These are phyloP conservation scores for Zymoseptoria crescenta DNA, from an alignment of 2,329 filamentous ascomycete species.

Conservation along the genomic window DNA sequence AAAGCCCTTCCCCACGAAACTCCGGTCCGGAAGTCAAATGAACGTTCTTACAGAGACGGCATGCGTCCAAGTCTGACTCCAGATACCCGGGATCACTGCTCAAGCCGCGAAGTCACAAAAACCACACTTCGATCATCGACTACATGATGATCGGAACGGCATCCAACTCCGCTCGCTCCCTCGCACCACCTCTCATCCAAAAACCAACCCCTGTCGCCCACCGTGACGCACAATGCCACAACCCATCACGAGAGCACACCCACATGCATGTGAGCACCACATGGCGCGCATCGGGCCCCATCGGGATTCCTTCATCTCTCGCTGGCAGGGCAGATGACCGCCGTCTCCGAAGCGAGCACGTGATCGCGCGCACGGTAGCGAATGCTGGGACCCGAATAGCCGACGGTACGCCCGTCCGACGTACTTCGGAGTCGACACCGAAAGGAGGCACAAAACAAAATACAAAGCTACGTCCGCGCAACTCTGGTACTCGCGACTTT, in stretches of 20 bases:
- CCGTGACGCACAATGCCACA: too few species aligned
- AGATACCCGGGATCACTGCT: too few species aligned
- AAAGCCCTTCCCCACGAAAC: background rate
- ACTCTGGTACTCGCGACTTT: background rate
- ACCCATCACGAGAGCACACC: background rate
- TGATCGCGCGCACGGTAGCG: background rate
- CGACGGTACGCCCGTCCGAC: background rate
- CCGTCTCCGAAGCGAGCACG: background rate
- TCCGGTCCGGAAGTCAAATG: background rate
- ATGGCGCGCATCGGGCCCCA: background rate
- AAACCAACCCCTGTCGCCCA: background rate
- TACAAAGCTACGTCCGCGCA: background rate
- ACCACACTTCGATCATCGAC: too few species aligned
- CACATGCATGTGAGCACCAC: background rate
- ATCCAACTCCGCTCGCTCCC: background rate
- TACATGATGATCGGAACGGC: background rate
- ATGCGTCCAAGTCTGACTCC: too few species aligned
- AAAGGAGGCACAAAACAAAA: background rate
- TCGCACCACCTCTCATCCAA: background rate
- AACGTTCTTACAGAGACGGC: too few species aligned
- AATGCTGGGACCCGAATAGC: background rate
- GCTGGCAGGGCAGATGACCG: background rate
- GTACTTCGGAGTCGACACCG: background rate
- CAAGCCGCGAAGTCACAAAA: background rate
- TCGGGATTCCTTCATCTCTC: too few species aligned